Evolutionary conservation across 768 basidiomycete genomes (phyloP).

Genomic region (Mycena pura): DNA sequence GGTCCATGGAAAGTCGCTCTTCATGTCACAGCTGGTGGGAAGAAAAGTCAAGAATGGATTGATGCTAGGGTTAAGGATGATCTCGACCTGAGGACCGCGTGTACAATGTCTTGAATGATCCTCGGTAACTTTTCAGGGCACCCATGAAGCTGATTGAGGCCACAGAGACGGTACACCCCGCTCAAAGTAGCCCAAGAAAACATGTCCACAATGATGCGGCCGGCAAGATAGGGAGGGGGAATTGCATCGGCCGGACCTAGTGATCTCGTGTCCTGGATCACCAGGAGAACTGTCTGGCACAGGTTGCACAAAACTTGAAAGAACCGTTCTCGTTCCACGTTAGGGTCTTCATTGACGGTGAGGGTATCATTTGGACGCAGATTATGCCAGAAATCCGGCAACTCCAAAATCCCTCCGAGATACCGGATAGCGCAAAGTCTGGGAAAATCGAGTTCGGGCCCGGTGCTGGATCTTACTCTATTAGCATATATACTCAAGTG

Average conservation of each 20-base stretch:
- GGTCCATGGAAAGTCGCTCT: too few relatives aligned
- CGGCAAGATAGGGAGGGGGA: background rate
- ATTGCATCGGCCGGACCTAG: background rate
- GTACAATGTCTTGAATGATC: background rate
- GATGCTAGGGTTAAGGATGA: too few relatives aligned
- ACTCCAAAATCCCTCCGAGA: constrained; percentile 5
- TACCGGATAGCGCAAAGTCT: constrained; percentile 7
- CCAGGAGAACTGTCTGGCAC: background rate
- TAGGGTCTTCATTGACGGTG: too few relatives aligned
- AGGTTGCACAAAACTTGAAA: background rate
- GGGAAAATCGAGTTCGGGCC: background rate
- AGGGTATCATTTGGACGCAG: background rate
- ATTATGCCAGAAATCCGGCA: background rate
- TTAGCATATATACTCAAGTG: background rate
- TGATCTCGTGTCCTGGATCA: background rate
- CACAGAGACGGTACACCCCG: background rate
- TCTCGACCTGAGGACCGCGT: too few relatives aligned
- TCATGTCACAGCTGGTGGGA: too few relatives aligned
- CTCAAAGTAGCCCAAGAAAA: background rate
- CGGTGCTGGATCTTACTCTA: background rate
- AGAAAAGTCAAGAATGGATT: too few relatives aligned
- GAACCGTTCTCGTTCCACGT: background rate
- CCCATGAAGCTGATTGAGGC: background rate
- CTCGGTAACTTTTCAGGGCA: background rate
- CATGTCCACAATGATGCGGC: background rate